Evolutionary conservation across 345 rosid species (phyloP).

Genomic region (Syzygium grande): DNA sequence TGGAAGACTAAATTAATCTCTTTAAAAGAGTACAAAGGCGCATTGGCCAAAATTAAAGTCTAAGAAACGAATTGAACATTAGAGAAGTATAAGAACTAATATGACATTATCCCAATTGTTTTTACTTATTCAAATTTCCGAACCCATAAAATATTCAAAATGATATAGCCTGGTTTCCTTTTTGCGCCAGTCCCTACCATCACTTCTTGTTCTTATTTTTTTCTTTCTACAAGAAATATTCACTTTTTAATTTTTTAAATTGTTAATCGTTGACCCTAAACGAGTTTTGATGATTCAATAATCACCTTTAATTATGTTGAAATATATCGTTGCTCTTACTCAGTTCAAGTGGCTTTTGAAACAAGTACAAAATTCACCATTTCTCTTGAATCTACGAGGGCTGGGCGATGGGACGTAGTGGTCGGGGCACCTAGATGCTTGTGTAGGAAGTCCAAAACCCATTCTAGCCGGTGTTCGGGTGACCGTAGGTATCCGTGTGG

Average conservation of each 20-base stretch:
- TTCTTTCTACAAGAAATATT: background rate
- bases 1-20: background rate
- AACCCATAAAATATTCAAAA: background rate
- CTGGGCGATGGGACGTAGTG: too few species aligned
- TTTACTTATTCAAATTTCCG: too few species aligned
- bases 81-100: background rate
- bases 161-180: background rate
- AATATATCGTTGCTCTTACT: background rate
- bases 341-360: background rate
- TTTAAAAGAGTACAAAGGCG: background rate
- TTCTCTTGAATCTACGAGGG: background rate
- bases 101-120: background rate
- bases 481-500: background rate
- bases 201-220: background rate
- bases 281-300: background rate
- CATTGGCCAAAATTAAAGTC: background rate
- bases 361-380: background rate
- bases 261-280: background rate
- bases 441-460: too few species aligned
- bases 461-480: background rate
- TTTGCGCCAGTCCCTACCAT: background rate
- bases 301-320: background rate
- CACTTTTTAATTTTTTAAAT: too few species aligned
- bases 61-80: background rate
- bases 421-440: too few species aligned